These are phyloP conservation scores for Camellia sinensis DNA, from an alignment of 148 eudicot species.

Conservation along the genomic window DNA sequence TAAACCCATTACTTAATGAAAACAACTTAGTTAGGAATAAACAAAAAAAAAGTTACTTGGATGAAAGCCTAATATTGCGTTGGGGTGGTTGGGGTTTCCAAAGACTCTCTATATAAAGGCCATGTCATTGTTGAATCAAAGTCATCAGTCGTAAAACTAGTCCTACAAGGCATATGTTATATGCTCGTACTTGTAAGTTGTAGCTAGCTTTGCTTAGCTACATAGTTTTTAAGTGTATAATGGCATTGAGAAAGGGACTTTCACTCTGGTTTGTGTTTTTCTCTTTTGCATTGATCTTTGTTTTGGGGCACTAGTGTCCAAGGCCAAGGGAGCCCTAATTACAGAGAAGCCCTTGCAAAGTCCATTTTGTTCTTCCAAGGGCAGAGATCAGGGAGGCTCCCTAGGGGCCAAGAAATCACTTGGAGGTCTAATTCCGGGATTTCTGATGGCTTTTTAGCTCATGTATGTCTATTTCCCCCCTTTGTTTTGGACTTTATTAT, in stretches of 20 bases:
- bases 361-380: conserved; percentile 86
- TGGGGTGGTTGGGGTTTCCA: conserved; percentile 10
- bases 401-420: conserved; percentile 36
- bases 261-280: conserved; percentile 15
- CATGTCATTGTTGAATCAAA: conserved; percentile 2
- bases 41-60: neutral
- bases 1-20: neutral
- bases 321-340: conserved; percentile 45
- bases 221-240: neutral
- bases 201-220: neutral
- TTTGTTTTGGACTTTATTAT: neutral
- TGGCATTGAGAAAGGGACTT: conserved; percentile 20
- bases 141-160: neutral
- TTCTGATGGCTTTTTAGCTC: conserved; percentile 55
- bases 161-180: neutral
- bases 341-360: conserved; percentile 76
- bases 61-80: conserved; percentile 32
- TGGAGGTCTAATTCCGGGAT: conserved; percentile 74
- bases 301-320: conserved; percentile 20
- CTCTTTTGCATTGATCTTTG: conserved; percentile 13
- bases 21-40: neutral
- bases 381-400: conserved; percentile 77
- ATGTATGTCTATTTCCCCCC: conserved; percentile 37
- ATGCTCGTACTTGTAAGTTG: neutral
- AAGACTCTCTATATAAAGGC: conserved; percentile 7